Percentiles rank a stretch among this genome's conserved stretches.
Evolutionary conservation across 129 eudicot species (phyloP).

Genomic region (Arctium lappa): DNA sequence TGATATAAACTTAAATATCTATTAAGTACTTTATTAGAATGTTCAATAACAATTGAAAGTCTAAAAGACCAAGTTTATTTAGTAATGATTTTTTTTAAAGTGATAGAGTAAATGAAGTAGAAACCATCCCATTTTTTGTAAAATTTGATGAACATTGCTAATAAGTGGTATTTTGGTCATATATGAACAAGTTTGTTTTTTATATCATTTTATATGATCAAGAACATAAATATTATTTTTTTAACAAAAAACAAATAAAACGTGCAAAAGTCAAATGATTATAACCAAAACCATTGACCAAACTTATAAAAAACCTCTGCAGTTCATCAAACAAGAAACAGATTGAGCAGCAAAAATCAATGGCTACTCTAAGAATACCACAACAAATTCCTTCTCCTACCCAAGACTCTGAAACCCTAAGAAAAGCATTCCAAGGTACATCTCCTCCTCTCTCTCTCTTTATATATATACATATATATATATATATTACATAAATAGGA

Average conservation of each 20-base stretch:
- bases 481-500: background rate
- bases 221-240: background rate
- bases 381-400: slow-evolving; percentile 61
- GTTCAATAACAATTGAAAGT: too few species aligned
- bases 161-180: too few species aligned
- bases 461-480: background rate
- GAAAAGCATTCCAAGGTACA: slow-evolving; percentile 53
- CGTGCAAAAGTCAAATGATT: background rate
- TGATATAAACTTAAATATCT: too few species aligned
- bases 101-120: too few species aligned
- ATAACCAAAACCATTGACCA: background rate
- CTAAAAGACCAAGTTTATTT: too few species aligned
- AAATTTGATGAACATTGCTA: too few species aligned
- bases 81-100: too few species aligned
- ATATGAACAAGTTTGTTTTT: too few species aligned
- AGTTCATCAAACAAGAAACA: background rate
- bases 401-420: slow-evolving; percentile 52
- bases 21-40: too few species aligned
- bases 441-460: background rate
- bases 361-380: slow-evolving; percentile 57
- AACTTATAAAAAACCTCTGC: background rate
- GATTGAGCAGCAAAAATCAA: slow-evolving; percentile 5
- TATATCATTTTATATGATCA: background rate
- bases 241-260: too few species aligned
- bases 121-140: too few species aligned